Percentiles rank a stretch among this genome's conserved stretches.
Conservation (phyloP, 2,329 filamentous ascomycete species). For the Aspergillus quadricinctus region DNA sequence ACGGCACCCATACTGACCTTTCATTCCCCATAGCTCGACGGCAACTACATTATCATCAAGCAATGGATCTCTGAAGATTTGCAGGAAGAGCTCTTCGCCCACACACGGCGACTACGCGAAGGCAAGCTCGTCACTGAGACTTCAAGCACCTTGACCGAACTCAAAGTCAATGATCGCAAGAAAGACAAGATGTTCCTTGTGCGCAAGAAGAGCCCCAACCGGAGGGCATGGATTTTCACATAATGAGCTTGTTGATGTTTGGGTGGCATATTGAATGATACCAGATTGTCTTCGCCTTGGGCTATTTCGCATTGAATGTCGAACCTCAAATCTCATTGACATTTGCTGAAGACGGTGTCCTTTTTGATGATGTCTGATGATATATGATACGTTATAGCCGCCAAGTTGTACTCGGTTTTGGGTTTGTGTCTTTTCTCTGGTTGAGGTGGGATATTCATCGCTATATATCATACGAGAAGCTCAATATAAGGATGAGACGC, state of each 20-base stretch:
- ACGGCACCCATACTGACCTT: conserved; percentile 1
- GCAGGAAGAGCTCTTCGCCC: conserved; percentile 67
- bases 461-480: conserved; percentile 18
- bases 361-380: not conserved
- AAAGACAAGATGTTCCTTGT: conserved; percentile 46
- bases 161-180: conserved; percentile 39
- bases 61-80: conserved; percentile 67
- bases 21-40: conserved; percentile 45
- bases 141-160: conserved; percentile 35
- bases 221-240: conserved; percentile 33
- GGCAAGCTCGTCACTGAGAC: conserved; percentile 37
- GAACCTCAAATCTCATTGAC: not conserved
- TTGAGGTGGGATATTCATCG: conserved; percentile 18
- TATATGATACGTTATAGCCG: conserved; percentile 1
- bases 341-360: not conserved
- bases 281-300: not conserved
- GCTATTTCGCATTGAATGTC: not conserved
- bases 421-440: conserved; percentile 1
- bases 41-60: conserved; percentile 68
- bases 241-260: conserved; percentile 10
- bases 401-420: not conserved
- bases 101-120: conserved; percentile 63
- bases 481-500: not conserved
- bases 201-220: conserved; percentile 40
- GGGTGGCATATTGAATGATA: conserved; percentile 1